Base-by-base conservation (phyloP, 495 filamentous ascomycete species). In the Pseudomonodictys pantanalensis region DNA sequence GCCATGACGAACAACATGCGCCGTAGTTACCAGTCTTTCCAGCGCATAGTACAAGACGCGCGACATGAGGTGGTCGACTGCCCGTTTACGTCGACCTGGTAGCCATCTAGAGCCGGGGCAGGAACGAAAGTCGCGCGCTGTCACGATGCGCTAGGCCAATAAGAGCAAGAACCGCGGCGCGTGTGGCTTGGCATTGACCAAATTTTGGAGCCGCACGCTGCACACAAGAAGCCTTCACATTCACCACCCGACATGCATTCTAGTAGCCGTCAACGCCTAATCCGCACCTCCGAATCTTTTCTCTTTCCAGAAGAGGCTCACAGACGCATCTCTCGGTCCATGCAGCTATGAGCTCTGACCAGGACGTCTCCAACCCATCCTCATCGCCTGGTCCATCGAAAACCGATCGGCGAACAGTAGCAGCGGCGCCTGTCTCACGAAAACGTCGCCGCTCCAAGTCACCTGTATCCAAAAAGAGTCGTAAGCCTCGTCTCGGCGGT, bases 41-140 rank as follows among this genome's bases (percentile, higher is more conserved):
- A 67, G 55, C 33, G 55, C 64, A 67, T 63, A 33, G n/a, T 39
- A 54, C 28, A 44, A 56, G 29, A 63, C 47, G 33, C 28, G 54
- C 20, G 60, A 63, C 64, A 67, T 67, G 53, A 60, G 63, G 35
- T n/a, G n/a, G 35, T 5, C 8, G 23, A n/a, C n/a, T n/a, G n/a
- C n/a, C n/a, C n/a, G n/a, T n/a, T n/a, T n/a, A n/a, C n/a, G n/a
- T n/a, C n/a, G n/a, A n/a, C n/a, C n/a, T n/a, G n/a, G n/a, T n/a
- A n/a, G n/a, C n/a, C n/a, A n/a, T n/a, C n/a, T n/a, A n/a, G n/a
- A n/a, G n/a, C n/a, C n/a, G n/a, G n/a, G n/a, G n/a, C n/a, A n/a
- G n/a, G n/a, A n/a, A n/a, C n/a, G n/a, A n/a, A n/a, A n/a, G n/a
- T n/a, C n/a, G n/a, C n/a, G n/a, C n/a, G n/a, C n/a, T n/a, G n/a